A percentile compares a stretch with the other conserved stretches of the same genome.
These are phyloP conservation scores for Delitschia confertaspora DNA, from an alignment of 495 filamentous ascomycete species.

Conservation along the genomic window DNA sequence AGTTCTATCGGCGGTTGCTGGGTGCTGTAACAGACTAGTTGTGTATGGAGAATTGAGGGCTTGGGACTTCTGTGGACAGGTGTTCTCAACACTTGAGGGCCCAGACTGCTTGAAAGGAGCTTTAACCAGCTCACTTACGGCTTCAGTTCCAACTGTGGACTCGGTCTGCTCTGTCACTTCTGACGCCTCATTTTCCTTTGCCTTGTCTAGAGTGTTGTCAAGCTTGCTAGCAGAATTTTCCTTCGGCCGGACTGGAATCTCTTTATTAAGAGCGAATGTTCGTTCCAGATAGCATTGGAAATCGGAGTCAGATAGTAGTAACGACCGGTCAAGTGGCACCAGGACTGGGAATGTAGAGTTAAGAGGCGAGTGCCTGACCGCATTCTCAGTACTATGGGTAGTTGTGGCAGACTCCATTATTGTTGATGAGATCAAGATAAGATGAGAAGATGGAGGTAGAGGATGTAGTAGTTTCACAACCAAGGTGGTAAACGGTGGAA, in stretches of 20 bases:
- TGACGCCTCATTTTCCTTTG: background rate
- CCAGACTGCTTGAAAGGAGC: constrained; percentile 7
- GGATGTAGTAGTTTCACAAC: constrained; percentile 14
- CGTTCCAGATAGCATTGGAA: constrained; percentile 25
- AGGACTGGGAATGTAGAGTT: constrained; percentile 36
- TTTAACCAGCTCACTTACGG: too few relatives aligned
- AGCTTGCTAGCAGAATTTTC: background rate
- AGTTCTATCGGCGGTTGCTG: constrained; percentile 17
- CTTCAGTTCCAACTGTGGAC: too few relatives aligned
- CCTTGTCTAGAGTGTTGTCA: background rate
- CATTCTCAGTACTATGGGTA: background rate
- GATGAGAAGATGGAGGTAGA: background rate
- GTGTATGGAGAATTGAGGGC: constrained; percentile 32
- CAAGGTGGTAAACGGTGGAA: too few relatives aligned
- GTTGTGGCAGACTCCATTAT: background rate
- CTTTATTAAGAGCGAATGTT: background rate
- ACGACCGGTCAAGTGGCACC: constrained; percentile 32
- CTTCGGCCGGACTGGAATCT: background rate
- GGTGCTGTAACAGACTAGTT: constrained; percentile 22
- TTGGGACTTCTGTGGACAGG: constrained; percentile 2
- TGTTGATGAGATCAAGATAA: constrained; percentile 1
- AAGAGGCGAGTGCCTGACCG: constrained; percentile 25
- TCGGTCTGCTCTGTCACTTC: background rate
- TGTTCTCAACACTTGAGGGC: background rate
- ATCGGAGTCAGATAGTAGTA: constrained; percentile 27